phyloP scores from a whole-genome alignment of 164 flowering plant species.

The Nymphaea thermarum region DNA sequence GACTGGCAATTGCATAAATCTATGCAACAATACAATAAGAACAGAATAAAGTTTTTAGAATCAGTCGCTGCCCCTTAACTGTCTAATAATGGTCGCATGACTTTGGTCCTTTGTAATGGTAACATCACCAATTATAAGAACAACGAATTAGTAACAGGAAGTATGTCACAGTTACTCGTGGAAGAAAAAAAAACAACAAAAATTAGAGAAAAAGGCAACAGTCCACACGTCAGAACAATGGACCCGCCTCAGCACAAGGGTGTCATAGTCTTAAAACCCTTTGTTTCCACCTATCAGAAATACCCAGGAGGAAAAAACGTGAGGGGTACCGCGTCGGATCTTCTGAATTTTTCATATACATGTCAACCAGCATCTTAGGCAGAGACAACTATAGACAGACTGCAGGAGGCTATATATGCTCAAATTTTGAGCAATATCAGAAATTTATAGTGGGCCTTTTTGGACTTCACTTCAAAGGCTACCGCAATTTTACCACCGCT shows the following conservation, averaged over 20 bases:
- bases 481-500: neutral
- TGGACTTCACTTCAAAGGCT: neutral
- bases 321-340: neutral
- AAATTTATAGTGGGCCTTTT: neutral
- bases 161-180: neutral
- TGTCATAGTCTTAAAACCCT: neutral
- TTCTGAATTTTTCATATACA: neutral
- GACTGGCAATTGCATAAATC: too few species aligned
- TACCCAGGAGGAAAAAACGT: neutral
- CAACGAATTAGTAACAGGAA: neutral
- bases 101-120: neutral
- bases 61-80: neutral
- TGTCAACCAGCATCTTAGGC: neutral
- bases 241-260: neutral
- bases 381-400: neutral
- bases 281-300: neutral
- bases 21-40: too few species aligned
- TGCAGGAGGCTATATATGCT: slow-evolving; percentile 3
- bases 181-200: neutral
- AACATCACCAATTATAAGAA: neutral
- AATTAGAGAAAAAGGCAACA: too few species aligned
- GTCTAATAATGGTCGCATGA: neutral
- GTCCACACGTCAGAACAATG: too few species aligned
- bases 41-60: too few species aligned
- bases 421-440: neutral